Evolutionary conservation across 2,329 filamentous ascomycete species (phyloP).

Genomic region (Colletotrichum costaricense): DNA sequence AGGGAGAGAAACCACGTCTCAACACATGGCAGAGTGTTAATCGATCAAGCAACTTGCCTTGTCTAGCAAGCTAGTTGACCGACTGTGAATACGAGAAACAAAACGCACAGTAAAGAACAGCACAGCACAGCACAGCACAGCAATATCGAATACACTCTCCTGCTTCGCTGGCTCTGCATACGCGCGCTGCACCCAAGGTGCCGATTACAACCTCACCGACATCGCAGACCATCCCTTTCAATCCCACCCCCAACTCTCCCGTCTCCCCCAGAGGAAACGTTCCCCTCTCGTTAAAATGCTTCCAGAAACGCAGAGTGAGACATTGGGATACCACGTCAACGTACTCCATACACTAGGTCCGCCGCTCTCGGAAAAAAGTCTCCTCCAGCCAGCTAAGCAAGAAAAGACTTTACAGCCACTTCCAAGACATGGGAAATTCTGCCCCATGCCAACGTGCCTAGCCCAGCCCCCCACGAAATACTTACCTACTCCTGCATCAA

Average conservation of each 20-base stretch:
- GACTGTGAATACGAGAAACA: slow-evolving; percentile 12
- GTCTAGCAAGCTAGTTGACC: background rate
- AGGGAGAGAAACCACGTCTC: background rate
- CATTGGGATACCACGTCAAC: slow-evolving; percentile 1
- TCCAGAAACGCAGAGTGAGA: slow-evolving; percentile 7
- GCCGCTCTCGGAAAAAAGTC: background rate
- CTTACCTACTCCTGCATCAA: background rate
- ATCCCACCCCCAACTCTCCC: background rate
- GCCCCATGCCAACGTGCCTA: background rate
- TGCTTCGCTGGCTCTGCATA: slow-evolving; percentile 18
- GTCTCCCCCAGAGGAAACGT: background rate
- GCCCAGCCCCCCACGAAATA: background rate
- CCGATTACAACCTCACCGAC: slow-evolving; percentile 18
- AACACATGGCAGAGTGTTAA: background rate
- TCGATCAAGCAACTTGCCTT: background rate
- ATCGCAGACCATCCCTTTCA: background rate
- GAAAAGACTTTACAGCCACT: background rate
- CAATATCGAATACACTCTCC: background rate
- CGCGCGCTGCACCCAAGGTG: background rate
- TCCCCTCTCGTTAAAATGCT: background rate
- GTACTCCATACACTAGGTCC: background rate
- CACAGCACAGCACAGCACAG: background rate
- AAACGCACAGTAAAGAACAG: background rate
- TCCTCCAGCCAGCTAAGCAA: background rate
- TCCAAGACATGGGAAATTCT: background rate